These are phyloP conservation scores for Arthroderma sp. DNA, from an alignment of 2,329 filamentous ascomycete genomes.

Conservation along the genomic window DNA sequence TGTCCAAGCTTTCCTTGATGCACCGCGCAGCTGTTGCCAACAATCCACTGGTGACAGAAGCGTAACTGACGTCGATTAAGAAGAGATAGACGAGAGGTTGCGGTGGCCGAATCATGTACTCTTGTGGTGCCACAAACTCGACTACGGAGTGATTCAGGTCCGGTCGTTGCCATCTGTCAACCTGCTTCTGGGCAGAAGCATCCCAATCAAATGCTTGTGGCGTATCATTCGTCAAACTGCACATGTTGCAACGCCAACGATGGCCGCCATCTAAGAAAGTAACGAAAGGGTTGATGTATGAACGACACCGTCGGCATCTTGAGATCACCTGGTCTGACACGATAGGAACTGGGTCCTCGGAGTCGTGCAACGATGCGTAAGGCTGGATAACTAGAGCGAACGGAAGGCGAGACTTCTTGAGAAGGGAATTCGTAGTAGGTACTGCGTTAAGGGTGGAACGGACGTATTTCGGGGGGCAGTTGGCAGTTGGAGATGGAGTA, in stretches of 20 bases:
- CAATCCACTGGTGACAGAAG: conserved; percentile 77
- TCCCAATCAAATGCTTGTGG: conserved; percentile 99
- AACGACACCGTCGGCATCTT: conserved; percentile 84
- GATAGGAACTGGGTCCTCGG: conserved; percentile 79
- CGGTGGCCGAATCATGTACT: conserved; percentile 97
- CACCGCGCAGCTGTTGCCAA: conserved; percentile 85
- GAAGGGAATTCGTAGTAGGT: conserved; percentile 76
- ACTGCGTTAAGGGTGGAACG: conserved; percentile 91
- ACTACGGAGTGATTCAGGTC: conserved; percentile 95
- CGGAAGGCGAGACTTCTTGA: conserved; percentile 94
- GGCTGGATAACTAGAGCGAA: conserved; percentile 95
- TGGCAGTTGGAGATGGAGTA: conserved; percentile 78
- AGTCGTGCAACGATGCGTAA: conserved; percentile 82
- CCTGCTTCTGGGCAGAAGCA: conserved; percentile 73
- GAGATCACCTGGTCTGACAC: conserved; percentile 96
- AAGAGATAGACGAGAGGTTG: conserved; percentile 94
- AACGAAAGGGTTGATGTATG: conserved; percentile 96
- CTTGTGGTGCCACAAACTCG: conserved; percentile 93
- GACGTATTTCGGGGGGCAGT: conserved; percentile 86
- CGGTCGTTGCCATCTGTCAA: conserved; percentile 81
- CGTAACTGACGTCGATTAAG: conserved; percentile 86
- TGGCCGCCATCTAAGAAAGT: conserved; percentile 95
- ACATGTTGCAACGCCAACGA: conserved; percentile 99
- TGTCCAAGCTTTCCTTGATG: conserved; percentile 84
- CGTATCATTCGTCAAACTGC: conserved; percentile 94